These are phyloP conservation scores for Nepenthes alata DNA, from an alignment of 179 eudicot genomes.

Conservation along the genomic window DNA sequence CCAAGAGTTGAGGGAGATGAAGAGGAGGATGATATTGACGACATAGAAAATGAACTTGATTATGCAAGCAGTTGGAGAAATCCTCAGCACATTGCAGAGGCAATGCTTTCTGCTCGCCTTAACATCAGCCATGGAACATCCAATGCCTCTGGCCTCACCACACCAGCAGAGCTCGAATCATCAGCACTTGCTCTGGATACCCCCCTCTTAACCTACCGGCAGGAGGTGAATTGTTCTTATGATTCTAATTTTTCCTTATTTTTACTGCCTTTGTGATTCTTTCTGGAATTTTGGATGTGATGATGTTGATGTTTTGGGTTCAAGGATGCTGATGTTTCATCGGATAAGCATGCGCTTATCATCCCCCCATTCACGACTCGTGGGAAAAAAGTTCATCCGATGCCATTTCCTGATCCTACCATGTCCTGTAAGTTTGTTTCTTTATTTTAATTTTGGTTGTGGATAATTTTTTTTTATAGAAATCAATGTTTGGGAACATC, in stretches of 20 bases:
- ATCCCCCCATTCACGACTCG: slow-evolving; percentile 71
- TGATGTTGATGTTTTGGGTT: background rate
- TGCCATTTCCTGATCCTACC: slow-evolving; percentile 56
- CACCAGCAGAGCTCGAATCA: slow-evolving; percentile 63
- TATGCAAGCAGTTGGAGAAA: slow-evolving; percentile 21
- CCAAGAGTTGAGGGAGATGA: slow-evolving; percentile 81
- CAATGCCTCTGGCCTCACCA: slow-evolving; percentile 57
- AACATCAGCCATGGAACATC: slow-evolving; percentile 27
- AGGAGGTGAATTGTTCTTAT: slow-evolving; percentile 36
- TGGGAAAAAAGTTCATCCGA: slow-evolving; percentile 66
- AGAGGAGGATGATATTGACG: slow-evolving; percentile 76
- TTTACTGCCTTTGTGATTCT: background rate
- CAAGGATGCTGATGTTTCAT: slow-evolving; percentile 75
- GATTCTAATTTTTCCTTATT: background rate
- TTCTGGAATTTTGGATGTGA: slow-evolving; percentile 1
- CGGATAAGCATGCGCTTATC: slow-evolving; percentile 76
- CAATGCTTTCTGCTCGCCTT: slow-evolving; percentile 34
- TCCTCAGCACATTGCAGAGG: slow-evolving; percentile 40
- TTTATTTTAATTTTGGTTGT: background rate
- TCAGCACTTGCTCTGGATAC: slow-evolving; percentile 36
- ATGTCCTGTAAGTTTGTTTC: slow-evolving; percentile 46
- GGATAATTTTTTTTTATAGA: background rate
- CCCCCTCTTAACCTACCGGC: slow-evolving; percentile 78
- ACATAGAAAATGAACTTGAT: slow-evolving; percentile 58
- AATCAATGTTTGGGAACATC: no score